Evolutionary conservation across 1,284 basidiomycete genomes (phyloP).

Genomic region (Heimioporus retisporus): DNA sequence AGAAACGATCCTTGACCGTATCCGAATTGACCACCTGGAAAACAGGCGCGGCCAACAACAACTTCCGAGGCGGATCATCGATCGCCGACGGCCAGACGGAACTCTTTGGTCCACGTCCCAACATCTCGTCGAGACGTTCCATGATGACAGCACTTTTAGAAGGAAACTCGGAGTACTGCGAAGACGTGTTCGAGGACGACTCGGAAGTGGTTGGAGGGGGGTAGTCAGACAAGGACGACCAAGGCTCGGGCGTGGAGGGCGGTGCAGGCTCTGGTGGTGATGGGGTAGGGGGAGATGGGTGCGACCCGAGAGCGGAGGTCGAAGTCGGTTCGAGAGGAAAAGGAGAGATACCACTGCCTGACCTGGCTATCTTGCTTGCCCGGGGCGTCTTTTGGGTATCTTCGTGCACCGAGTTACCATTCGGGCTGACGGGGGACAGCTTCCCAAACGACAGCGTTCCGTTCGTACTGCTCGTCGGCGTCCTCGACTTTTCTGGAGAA

Average conservation of each 20-base stretch:
- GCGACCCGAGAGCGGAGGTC: conserved; percentile 30
- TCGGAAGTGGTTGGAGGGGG: conserved; percentile 56
- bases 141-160: conserved; percentile 60
- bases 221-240: conserved; percentile 49
- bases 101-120: conserved; percentile 69
- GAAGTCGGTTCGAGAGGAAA: conserved; percentile 36
- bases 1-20: conserved; percentile 95
- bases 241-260: conserved; percentile 78
- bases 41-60: conserved; percentile 88
- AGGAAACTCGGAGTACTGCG: conserved; percentile 50
- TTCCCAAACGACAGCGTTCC: conserved; percentile 49
- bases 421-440: conserved; percentile 37
- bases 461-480: conserved; percentile 58
- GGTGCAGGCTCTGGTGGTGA: conserved; percentile 68
- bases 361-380: conserved; percentile 44
- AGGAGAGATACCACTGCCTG: conserved; percentile 32
- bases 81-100: conserved; percentile 72
- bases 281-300: conserved; percentile 50
- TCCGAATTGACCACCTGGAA: conserved; percentile 95
- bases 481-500: conserved; percentile 53
- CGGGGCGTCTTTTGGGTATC: conserved; percentile 41
- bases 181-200: conserved; percentile 59
- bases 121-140: conserved; percentile 75
- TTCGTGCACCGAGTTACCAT: conserved; percentile 33
- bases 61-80: conserved; percentile 89